These are phyloP conservation scores for Solanum dulcamara DNA, from an alignment of 257 asterid genomes.

Conservation along the genomic window DNA sequence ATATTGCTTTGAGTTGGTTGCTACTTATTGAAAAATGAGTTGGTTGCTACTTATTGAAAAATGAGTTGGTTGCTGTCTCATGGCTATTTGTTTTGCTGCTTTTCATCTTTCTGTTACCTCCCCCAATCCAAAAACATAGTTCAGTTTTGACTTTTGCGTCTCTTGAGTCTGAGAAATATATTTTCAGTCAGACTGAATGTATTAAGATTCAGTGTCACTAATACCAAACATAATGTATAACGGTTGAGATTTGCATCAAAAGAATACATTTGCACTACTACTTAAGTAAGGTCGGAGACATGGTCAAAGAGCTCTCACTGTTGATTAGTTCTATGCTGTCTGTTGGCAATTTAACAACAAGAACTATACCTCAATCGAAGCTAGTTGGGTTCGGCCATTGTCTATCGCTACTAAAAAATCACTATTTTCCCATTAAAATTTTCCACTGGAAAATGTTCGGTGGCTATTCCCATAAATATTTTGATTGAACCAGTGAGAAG, in stretches of 20 bases:
- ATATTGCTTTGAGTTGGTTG: neutral
- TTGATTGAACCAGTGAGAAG: neutral
- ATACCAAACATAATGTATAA: neutral
- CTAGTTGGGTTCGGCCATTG: neutral
- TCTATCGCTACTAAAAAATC: neutral
- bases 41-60: neutral
- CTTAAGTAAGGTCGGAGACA: neutral
- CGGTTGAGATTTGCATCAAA: neutral
- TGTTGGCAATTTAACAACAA: neutral
- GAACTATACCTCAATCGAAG: neutral
- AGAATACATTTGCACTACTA: neutral
- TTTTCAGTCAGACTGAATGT: neutral
- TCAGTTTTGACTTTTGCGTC: neutral
- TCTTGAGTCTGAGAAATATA: neutral
- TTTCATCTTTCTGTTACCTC: neutral
- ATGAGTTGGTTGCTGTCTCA: neutral
- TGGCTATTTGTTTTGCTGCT: neutral
- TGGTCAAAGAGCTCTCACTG: neutral
- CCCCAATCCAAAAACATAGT: neutral
- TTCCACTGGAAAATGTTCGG: neutral
- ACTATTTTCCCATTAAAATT: neutral
- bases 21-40: neutral
- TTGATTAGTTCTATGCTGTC: neutral
- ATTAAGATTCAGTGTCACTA: neutral
- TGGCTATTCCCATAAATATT: neutral